Evolutionary conservation across 1,284 basidiomycete genomes (phyloP), one percentile per base, ranked within the genome.

Genomic region (Dichomitus squalens): DNA sequence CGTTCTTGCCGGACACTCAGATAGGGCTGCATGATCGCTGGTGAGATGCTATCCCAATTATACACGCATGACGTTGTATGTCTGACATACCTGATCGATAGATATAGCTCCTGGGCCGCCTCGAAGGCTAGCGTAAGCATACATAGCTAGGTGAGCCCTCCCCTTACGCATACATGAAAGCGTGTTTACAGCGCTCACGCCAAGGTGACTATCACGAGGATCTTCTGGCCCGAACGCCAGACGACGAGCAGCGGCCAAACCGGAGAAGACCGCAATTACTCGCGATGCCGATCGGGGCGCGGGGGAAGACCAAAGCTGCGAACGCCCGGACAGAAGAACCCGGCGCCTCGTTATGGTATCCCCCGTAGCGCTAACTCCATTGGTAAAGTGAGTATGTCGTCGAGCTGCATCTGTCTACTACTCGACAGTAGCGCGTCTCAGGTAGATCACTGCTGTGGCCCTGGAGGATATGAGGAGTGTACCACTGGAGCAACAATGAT

Each of bases 271-370:
- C 41, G 41, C 16, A 44, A 27, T 29, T 44, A 18, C 16, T 44
- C n/a, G 41, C 41, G 41, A 44, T 44, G 25, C 25, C 41, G 41
- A 44, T 44, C 41, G 41, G 41, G 41, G n/a, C 41, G 41, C 41
- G 23, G 41, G 41, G 16, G 41, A 44, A 44, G 41, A 4, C 41
- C 41, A n/a, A 44, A 44, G 41, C 3, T 29, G 25, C 27, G 41
- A 44, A 44, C 25, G 16, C 41, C n/a, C 41, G 27, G 41, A 44
- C 23, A 44, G 16, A 11, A 29, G 14, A 29, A 4, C 18, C 29
- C 14, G 41, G 25, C 16, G 25, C 41, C 41, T n/a, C 41, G n/a
- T 14, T 4, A 7, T 29, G 16, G n/a, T 44, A 12, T 25, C 41
- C 23, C 41, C 23, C 27, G 16, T n/a, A 9, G 25, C 16, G 7